Evolutionary conservation across 2,329 filamentous ascomycete species (phyloP), one percentile per base, ranked within the genome.

Genomic region (Alternaria hordeiaustralica): DNA sequence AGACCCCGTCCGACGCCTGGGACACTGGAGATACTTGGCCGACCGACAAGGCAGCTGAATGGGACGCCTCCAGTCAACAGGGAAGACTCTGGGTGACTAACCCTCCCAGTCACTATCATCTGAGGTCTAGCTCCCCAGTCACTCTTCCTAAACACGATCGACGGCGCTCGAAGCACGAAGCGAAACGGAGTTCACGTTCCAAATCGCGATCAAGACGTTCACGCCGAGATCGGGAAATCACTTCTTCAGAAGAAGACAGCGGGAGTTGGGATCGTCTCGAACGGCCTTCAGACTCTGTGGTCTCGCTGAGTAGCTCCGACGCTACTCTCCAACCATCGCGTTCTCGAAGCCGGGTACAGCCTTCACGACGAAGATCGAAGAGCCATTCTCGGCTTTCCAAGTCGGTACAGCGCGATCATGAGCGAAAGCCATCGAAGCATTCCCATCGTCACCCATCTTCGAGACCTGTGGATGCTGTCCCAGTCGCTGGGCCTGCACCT

Each of bases 1-100:
- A 70, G 12, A 64, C 63, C 1, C 21, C 49, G 4, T 55, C 58
- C 5, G 71, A 73, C 8, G 66, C 69, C 5, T 74, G 72, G 72
- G 65, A 71, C 11, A 65, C 63, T 2, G 66, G 66, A 8, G 65
- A 71, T 12, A 65, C 70, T 2, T 69, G 68, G 70, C 60, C 55
- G 30, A 60, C 45, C 2, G 61, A 51, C 18, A 61, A 54, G 18
- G n/a, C 36, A 21, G 23, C 44, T 7, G 47, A 20, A 3, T 60
- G 59, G 45, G 58, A 57, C 13, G 46, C 60, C 50, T 23, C 20
- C 6, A 58, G 55, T 13, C 33, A 46, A 47, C 46, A 49, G 15
- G 43, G 41, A 7, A 60, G 13, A 13, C 53, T 44, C 11, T 55
- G 26, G 43, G 30, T 36, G 20, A 50, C 56, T 11, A 55, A 46